Conservation (phyloP, 192 early-diverging fungal species). For the Coemansia reversa region DNA sequence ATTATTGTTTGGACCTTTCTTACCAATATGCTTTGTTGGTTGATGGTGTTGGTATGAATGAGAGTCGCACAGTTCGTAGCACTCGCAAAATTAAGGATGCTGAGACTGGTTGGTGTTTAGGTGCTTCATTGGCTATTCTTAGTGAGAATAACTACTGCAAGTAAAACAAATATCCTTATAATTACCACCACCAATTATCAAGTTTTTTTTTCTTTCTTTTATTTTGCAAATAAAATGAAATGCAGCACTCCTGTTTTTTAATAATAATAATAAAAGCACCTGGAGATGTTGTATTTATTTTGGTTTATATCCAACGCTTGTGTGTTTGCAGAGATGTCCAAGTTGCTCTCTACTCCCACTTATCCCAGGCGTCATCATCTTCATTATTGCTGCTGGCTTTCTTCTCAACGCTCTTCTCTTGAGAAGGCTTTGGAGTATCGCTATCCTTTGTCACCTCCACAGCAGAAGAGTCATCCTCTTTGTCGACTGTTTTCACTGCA, state of each 20-base stretch:
- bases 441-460: conserved; percentile 7
- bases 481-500: neutral
- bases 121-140: conserved; percentile 83
- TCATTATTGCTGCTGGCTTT: conserved; percentile 5
- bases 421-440: conserved; percentile 2
- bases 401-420: conserved; percentile 3
- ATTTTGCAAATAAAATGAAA: no score
- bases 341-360: conserved; percentile 40
- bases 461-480: neutral
- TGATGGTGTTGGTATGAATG: conserved; percentile 80
- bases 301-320: neutral
- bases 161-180: neutral
- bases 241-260: neutral
- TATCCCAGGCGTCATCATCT: conserved; percentile 43
- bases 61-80: conserved; percentile 67
- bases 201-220: no score
- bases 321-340: neutral
- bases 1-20: conserved; percentile 89
- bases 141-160: conserved; percentile 57
- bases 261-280: no score
- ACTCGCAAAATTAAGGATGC: conserved; percentile 90
- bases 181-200: no score
- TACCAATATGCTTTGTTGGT: conserved; percentile 84
- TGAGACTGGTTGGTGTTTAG: conserved; percentile 97
- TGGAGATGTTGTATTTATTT: neutral